Conservation (phyloP, 805 yeast genomes). For the Diddensiella santjacobensis region DNA sequence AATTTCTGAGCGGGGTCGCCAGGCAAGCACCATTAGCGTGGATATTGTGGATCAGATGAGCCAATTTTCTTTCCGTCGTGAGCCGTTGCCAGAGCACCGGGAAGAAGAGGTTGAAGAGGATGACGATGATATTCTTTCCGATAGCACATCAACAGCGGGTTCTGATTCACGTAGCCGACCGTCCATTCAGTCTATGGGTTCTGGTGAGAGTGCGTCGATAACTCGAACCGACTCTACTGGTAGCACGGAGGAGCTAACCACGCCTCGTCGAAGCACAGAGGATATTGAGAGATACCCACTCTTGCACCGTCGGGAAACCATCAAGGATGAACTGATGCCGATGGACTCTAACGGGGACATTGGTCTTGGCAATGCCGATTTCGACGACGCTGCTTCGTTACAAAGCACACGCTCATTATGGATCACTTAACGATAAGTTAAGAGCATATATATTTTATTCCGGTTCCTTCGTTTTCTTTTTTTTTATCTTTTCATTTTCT, state of each 20-base stretch:
- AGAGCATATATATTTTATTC: too few relatives aligned
- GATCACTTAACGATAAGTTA: conserved; percentile 21
- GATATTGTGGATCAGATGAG: conserved; percentile 20
- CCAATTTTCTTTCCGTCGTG: conserved; percentile 2
- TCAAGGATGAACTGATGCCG: conserved; percentile 16
- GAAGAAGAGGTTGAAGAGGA: conserved; percentile 7
- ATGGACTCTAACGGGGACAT: conserved; percentile 22
- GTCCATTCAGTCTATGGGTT: not conserved
- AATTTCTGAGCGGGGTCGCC: not conserved
- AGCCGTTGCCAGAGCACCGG: not conserved
- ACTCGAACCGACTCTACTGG: conserved; percentile 2
- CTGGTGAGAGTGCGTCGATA: conserved; percentile 4
- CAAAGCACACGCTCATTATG: conserved; percentile 22
- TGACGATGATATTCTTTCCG: conserved; percentile 1
- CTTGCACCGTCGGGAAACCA: conserved; percentile 10
- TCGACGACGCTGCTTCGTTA: conserved; percentile 22
- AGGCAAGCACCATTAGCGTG: conserved; percentile 15
- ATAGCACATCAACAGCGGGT: not conserved
- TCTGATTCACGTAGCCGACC: not conserved
- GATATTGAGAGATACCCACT: conserved; percentile 16
- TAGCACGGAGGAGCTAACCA: not conserved
- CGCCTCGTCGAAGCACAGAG: conserved; percentile 1
- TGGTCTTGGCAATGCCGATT: conserved; percentile 17
- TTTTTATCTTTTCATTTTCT: too few relatives aligned
- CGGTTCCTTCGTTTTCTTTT: too few relatives aligned